A percentile compares a stretch with the other conserved stretches of the same genome.
These are phyloP conservation scores for Pleurostoma richardsiae DNA, from an alignment of 2,329 filamentous ascomycete species.

Conservation along the genomic window DNA sequence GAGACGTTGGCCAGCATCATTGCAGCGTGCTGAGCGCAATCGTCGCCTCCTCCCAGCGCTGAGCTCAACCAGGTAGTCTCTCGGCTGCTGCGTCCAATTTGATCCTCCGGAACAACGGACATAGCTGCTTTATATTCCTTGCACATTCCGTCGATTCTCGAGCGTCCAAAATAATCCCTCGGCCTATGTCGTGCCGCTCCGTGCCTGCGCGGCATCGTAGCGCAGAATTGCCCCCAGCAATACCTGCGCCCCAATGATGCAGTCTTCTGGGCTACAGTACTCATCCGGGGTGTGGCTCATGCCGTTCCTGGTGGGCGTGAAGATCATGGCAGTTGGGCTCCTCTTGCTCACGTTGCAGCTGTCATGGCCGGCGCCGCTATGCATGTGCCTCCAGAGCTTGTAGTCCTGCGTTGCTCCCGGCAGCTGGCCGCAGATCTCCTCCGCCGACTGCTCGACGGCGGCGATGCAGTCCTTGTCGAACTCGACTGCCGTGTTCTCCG, in stretches of 20 bases:
- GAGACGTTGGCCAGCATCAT: too few relatives aligned
- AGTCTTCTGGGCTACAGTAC: constrained; percentile 28
- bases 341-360: constrained; percentile 26
- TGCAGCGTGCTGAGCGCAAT: too few relatives aligned
- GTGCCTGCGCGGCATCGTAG: constrained; percentile 10
- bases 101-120: too few relatives aligned
- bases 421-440: constrained; percentile 10
- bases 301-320: constrained; percentile 27
- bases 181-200: too few relatives aligned
- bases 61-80: too few relatives aligned
- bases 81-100: too few relatives aligned
- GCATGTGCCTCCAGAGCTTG: constrained; percentile 21
- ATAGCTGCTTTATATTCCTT: too few relatives aligned
- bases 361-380: constrained; percentile 32
- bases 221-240: constrained; percentile 17
- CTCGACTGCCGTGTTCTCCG: constrained; percentile 51
- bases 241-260: constrained; percentile 19
- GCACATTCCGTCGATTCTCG: too few relatives aligned
- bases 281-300: constrained; percentile 29
- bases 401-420: constrained; percentile 12
- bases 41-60: too few relatives aligned
- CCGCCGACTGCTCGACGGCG: constrained; percentile 48
- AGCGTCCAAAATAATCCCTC: too few relatives aligned
- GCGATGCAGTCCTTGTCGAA: constrained; percentile 64
- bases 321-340: constrained; percentile 32